These are phyloP conservation scores for Pterothamnion heteromorphum DNA, from an alignment of 31 red algal species.

Conservation along the genomic window DNA sequence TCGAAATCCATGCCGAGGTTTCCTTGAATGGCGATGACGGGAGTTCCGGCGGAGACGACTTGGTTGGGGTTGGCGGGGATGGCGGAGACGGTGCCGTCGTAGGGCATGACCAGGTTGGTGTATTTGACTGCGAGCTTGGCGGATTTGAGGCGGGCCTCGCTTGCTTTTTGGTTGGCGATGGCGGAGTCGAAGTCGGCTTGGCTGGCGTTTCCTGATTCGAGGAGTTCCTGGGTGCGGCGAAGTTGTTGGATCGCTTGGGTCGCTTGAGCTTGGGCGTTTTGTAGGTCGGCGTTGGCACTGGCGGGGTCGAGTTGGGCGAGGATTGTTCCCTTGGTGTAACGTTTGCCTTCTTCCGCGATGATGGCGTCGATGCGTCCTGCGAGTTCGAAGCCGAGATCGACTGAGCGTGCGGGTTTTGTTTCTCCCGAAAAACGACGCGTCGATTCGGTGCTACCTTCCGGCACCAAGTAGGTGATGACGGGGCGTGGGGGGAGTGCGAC, in stretches of 20 bases:
- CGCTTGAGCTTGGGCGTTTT: neutral
- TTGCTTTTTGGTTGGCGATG: neutral
- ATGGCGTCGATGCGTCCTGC: slow-evolving; percentile 6
- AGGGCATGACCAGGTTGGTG: neutral
- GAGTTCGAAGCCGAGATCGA: neutral
- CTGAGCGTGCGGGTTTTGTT: neutral
- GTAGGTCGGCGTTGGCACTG: neutral
- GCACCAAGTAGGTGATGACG: neutral
- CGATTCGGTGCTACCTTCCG: neutral
- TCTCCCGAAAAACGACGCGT: neutral
- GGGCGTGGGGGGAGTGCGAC: neutral
- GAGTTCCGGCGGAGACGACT: neutral
- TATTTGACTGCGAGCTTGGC: neutral
- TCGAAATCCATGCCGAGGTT: slow-evolving; percentile 12
- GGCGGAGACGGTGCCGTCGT: neutral
- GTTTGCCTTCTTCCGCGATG: neutral
- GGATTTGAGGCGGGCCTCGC: neutral
- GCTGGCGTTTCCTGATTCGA: neutral
- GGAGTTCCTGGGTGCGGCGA: neutral
- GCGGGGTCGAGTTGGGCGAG: slow-evolving; percentile 14
- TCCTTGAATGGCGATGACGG: slow-evolving; percentile 12
- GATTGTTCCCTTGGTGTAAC: neutral
- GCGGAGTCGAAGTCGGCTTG: neutral
- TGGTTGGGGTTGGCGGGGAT: neutral
- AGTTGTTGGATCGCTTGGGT: neutral